Evolutionary conservation across 306 rosid genomes (phyloP).

Genomic region (Vigna angularis): DNA sequence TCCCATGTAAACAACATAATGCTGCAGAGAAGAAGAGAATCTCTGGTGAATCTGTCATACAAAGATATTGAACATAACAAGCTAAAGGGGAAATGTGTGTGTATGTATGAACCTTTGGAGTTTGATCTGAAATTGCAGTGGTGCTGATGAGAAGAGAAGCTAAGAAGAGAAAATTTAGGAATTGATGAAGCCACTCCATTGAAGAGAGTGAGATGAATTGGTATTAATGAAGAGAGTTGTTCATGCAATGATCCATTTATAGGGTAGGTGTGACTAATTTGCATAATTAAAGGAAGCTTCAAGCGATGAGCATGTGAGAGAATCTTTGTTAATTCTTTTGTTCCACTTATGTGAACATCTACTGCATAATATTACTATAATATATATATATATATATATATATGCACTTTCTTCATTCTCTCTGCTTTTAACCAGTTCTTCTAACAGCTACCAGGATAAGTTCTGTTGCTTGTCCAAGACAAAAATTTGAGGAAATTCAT

Average conservation of each 20-base stretch:
- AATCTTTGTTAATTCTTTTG: slow-evolving; percentile 42
- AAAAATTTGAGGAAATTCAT: not conserved
- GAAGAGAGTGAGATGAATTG: slow-evolving; percentile 39
- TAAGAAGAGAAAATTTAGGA: slow-evolving; percentile 47
- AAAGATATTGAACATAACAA: not conserved
- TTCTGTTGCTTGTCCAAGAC: slow-evolving; percentile 4
- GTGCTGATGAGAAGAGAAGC: slow-evolving; percentile 44
- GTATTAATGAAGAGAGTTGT: slow-evolving; percentile 18
- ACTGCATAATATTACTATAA: slow-evolving; percentile 16
- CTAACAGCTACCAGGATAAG: slow-evolving; percentile 2
- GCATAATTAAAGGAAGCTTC: slow-evolving; percentile 36
- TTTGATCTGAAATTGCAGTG: slow-evolving; percentile 54
- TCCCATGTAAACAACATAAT: slow-evolving; percentile 91
- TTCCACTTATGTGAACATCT: slow-evolving; percentile 5
- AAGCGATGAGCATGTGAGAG: slow-evolving; percentile 49
- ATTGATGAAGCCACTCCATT: slow-evolving; percentile 62
- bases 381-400: not conserved
- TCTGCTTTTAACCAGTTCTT: slow-evolving; percentile 23
- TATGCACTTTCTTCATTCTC: not conserved
- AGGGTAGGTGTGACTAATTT: slow-evolving; percentile 45
- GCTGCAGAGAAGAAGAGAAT: slow-evolving; percentile 55
- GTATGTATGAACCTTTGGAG: slow-evolving; percentile 62
- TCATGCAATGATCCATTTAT: slow-evolving; percentile 45
- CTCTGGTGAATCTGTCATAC: not conserved
- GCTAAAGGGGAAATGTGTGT: not conserved